Evolutionary conservation across 768 basidiomycete species (phyloP), one percentile per base, ranked within the genome.

Genomic region (Gloeopeniophorella convolvens): DNA sequence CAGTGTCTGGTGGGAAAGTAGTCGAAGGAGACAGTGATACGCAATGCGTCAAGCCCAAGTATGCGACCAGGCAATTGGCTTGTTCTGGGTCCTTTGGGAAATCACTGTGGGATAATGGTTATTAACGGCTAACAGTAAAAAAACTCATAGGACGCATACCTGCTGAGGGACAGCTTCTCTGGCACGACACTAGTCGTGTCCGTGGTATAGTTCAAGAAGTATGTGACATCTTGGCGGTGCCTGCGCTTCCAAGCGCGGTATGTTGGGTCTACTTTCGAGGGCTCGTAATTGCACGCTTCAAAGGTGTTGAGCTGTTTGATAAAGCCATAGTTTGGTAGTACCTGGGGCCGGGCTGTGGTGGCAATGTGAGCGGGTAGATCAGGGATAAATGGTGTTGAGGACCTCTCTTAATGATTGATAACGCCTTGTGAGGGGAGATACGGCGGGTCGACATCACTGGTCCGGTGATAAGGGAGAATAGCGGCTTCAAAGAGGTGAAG

Each of bases 191-290:
- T 58, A n/a, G 74, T 73, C 11, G 77, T 77, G 44, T 83, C 79
- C 23, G 68, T 63, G 42, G 81, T 60, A 26, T 72, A 63, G 53
- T 75, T 77, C 24, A 83, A 60, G 58, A 77, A 83, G 39, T 66
- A 63, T 3, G 71, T 72, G 35, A 79, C 77, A 27, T 77, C 74
- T 50, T 75, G 78, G 41, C 70, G 68, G 50, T 77, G 74, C 26
- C 71, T 66, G 11, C 78, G 73, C 59, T 75, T 79, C 82, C 81
- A 84, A n/a, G 73, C 63, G 4, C 71, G 70, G 51, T 84, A 84
- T 16, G 66, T 67, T 2, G 66, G 48, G 50, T 78, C 70, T 0
- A 63, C 60, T 21, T 66, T 67, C 1, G 67, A 69, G 0, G 77
- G 73, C 18, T 67, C 63, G 58, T 74, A 80, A 33, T 68, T 63